Conservation (phyloP, 2,329 filamentous ascomycete genomes). For the Teratosphaeria viscida region DNA sequence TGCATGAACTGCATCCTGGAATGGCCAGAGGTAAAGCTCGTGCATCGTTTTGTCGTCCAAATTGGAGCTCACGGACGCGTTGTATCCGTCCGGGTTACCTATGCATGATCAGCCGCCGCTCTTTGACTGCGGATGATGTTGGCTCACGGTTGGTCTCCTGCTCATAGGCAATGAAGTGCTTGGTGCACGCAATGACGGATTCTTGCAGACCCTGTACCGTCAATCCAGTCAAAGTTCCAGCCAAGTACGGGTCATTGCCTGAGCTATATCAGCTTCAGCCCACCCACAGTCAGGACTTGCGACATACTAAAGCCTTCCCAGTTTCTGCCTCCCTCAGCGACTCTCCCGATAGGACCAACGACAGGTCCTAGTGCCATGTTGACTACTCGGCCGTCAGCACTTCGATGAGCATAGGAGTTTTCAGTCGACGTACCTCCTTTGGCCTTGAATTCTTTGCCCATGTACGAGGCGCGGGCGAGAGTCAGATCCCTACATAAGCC, state of each 20-base stretch:
- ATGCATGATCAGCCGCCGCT: conserved; percentile 32
- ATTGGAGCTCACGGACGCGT: conserved; percentile 41
- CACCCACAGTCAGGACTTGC: neutral
- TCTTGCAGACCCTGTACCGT: conserved; percentile 23
- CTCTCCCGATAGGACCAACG: conserved; percentile 60
- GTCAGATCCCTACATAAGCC: neutral
- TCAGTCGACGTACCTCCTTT: conserved; percentile 14
- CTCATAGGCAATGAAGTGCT: conserved; percentile 65
- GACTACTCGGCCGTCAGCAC: conserved; percentile 22
- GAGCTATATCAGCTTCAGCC: conserved; percentile 4
- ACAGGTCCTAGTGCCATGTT: conserved; percentile 69
- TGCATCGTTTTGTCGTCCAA: conserved; percentile 52
- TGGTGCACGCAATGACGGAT: conserved; percentile 73
- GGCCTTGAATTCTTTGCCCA: conserved; percentile 24
- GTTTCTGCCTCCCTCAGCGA: conserved; percentile 38
- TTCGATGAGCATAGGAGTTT: neutral
- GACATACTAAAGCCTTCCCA: conserved; percentile 56
- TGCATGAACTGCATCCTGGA: conserved; percentile 39
- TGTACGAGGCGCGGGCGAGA: conserved; percentile 7
- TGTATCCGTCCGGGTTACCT: conserved; percentile 7
- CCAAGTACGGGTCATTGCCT: conserved; percentile 20
- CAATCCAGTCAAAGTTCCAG: conserved; percentile 16
- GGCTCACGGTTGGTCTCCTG: conserved; percentile 61
- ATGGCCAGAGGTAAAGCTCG: conserved; percentile 31
- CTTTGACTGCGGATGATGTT: conserved; percentile 29